Percentiles rank a stretch among this genome's conserved stretches.
These are phyloP conservation scores for Haplographium delicatum DNA, from an alignment of 495 filamentous ascomycete species.

Conservation along the genomic window DNA sequence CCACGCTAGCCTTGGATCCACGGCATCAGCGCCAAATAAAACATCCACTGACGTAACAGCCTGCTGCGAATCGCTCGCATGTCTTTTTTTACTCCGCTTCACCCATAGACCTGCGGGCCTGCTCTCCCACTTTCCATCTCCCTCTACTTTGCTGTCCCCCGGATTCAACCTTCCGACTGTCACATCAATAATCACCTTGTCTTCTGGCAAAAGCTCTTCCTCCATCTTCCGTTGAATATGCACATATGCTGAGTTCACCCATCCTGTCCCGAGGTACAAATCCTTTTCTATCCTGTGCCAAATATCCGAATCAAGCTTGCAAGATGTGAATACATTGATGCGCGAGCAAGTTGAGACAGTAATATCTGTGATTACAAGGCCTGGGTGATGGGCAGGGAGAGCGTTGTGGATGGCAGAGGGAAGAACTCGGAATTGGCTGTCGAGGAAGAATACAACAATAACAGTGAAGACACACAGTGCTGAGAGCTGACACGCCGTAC, in stretches of 20 bases:
- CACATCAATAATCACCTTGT: conserved; percentile 81
- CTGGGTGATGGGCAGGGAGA: conserved; percentile 75
- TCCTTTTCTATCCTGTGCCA: conserved; percentile 94
- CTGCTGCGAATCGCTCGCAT: conserved; percentile 71
- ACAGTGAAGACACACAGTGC: conserved; percentile 50
- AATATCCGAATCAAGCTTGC: conserved; percentile 64
- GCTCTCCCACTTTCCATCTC: conserved; percentile 72
- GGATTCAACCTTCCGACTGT: conserved; percentile 75
- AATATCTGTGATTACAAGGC: conserved; percentile 83
- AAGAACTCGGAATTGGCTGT: conserved; percentile 75
- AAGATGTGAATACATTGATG: conserved; percentile 70
- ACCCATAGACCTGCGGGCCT: conserved; percentile 82
- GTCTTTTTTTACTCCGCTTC: conserved; percentile 67
- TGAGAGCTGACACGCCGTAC: conserved; percentile 76
- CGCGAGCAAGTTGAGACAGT: conserved; percentile 72
- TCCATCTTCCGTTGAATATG: conserved; percentile 84
- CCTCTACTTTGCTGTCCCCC: conserved; percentile 45
- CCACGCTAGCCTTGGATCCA: conserved; percentile 84
- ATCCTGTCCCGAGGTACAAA: conserved; percentile 69
- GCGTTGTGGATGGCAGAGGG: conserved; percentile 77
- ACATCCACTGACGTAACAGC: conserved; percentile 84
- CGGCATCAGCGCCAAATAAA: conserved; percentile 88
- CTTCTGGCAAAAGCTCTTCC: conserved; percentile 67
- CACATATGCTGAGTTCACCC: conserved; percentile 75
- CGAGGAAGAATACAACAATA: conserved; percentile 64